Conservation (phyloP, 768 basidiomycete species). For the Mycena capillaripes region DNA sequence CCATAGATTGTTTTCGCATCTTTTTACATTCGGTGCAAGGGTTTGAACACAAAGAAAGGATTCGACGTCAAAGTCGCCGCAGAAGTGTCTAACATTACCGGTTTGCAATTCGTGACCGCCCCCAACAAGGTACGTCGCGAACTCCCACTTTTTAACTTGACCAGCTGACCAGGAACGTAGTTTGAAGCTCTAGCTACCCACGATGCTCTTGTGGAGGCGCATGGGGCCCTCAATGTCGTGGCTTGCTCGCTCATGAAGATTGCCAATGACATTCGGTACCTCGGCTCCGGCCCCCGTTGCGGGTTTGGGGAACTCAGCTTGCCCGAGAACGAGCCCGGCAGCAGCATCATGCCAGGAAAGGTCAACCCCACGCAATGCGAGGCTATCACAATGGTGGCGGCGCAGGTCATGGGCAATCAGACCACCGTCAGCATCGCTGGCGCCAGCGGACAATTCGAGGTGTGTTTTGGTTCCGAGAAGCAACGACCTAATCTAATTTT, state of each 20-base stretch:
- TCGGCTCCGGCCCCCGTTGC: slow-evolving; percentile 97
- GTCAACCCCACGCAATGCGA: slow-evolving; percentile 99
- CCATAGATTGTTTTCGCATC: neutral
- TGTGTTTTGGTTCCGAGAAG: slow-evolving; percentile 47
- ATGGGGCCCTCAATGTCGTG: slow-evolving; percentile 95
- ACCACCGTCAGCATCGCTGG: slow-evolving; percentile 93
- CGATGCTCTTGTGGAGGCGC: slow-evolving; percentile 97
- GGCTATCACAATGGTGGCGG: slow-evolving; percentile 98
- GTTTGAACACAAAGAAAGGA: slow-evolving; percentile 95
- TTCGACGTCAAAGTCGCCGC: slow-evolving; percentile 96
- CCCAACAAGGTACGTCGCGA: slow-evolving; percentile 88
- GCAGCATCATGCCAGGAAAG: slow-evolving; percentile 99
- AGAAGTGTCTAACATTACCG: slow-evolving; percentile 93
- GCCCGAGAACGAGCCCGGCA: slow-evolving; percentile 99
- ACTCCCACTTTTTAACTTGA: neutral
- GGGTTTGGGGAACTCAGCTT: slow-evolving; percentile 95
- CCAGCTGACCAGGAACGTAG: slow-evolving; percentile 53
- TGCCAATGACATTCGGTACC: slow-evolving; percentile 98
- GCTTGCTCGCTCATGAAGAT: slow-evolving; percentile 99
- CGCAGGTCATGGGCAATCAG: slow-evolving; percentile 99
- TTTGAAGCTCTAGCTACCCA: slow-evolving; percentile 99
- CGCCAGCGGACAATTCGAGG: slow-evolving; percentile 97
- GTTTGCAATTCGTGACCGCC: slow-evolving; percentile 93
- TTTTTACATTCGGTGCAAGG: slow-evolving; percentile 60
- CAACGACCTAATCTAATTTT: slow-evolving; percentile 18